A percentile compares a stretch with the other conserved stretches of the same genome.
These are phyloP conservation scores for Terana coerulea DNA, from an alignment of 768 basidiomycete species.

Conservation along the genomic window DNA sequence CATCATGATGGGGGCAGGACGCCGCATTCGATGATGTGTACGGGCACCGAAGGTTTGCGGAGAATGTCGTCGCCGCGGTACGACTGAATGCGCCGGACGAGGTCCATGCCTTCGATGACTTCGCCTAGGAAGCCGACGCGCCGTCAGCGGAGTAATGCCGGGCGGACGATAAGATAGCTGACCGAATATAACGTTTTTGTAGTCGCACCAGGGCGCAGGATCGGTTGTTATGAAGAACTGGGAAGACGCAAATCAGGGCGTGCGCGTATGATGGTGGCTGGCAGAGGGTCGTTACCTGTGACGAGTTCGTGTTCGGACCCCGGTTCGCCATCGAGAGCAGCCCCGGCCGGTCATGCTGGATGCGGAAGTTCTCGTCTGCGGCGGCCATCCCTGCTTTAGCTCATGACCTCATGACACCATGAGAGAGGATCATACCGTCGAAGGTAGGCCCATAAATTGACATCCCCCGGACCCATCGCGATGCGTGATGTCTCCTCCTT, in stretches of 20 bases:
- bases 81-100: constrained; percentile 32
- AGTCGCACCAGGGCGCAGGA: constrained; percentile 35
- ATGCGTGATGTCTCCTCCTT: constrained; percentile 37
- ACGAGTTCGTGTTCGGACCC: constrained; percentile 47
- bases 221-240: constrained; percentile 40
- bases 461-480: constrained; percentile 33
- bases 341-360: constrained; percentile 35
- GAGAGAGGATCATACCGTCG: constrained; percentile 20
- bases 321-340: constrained; percentile 50
- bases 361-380: constrained; percentile 37
- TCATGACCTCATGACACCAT: not conserved
- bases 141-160: constrained; percentile 10
- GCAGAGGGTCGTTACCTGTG: constrained; percentile 32
- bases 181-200: constrained; percentile 42
- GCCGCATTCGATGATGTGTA: constrained; percentile 25
- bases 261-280: not conserved
- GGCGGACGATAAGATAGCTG: constrained; percentile 7
- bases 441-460: constrained; percentile 37
- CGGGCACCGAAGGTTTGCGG: constrained; percentile 23
- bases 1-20: constrained; percentile 8
- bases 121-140: constrained; percentile 20
- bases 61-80: constrained; percentile 28
- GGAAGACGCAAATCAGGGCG: not conserved
- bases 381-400: not conserved
- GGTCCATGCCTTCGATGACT: constrained; percentile 36